A percentile compares a stretch with the other conserved stretches of the same genome.
Conservation (phyloP, 192 early-diverging fungal species). For the Pilaira anomala region DNA sequence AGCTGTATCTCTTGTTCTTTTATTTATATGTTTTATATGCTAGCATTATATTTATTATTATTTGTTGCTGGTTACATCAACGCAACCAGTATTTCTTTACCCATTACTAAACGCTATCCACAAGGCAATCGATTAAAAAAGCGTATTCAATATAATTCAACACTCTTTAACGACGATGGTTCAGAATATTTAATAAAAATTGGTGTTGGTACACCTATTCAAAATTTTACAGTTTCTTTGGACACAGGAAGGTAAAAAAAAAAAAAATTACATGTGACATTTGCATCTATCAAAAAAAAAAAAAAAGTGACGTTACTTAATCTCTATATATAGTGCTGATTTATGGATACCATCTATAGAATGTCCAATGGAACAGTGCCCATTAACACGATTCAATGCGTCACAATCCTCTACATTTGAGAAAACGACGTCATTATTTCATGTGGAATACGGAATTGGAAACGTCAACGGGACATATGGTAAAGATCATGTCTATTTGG, state of each 20-base stretch:
- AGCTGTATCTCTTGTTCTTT: too few species aligned
- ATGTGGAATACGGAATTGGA: constrained; percentile 31
- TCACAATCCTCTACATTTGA: constrained; percentile 26
- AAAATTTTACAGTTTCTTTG: constrained; percentile 26
- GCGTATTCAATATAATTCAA: background rate
- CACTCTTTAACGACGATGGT: constrained; percentile 22
- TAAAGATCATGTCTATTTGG: constrained; percentile 20
- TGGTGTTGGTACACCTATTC: constrained; percentile 25
- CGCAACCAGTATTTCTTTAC: too few species aligned
- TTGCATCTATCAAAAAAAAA: background rate
- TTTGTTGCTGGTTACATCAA: too few species aligned
- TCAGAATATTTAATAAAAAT: constrained; percentile 23
- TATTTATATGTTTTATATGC: too few species aligned
- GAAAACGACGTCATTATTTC: constrained; percentile 3
- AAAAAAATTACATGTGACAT: background rate
- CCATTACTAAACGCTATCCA: too few species aligned
- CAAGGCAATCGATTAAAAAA: background rate
- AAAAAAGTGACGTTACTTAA: constrained; percentile 1
- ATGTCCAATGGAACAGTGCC: constrained; percentile 18
- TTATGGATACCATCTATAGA: constrained; percentile 26
- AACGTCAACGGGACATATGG: constrained; percentile 19
- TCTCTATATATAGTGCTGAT: constrained; percentile 18
- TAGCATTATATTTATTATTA: too few species aligned
- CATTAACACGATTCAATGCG: constrained; percentile 16
- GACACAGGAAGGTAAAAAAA: constrained; percentile 28